Conservation (phyloP, 2,329 filamentous ascomycete genomes). For the Neonectria coccinea region DNA sequence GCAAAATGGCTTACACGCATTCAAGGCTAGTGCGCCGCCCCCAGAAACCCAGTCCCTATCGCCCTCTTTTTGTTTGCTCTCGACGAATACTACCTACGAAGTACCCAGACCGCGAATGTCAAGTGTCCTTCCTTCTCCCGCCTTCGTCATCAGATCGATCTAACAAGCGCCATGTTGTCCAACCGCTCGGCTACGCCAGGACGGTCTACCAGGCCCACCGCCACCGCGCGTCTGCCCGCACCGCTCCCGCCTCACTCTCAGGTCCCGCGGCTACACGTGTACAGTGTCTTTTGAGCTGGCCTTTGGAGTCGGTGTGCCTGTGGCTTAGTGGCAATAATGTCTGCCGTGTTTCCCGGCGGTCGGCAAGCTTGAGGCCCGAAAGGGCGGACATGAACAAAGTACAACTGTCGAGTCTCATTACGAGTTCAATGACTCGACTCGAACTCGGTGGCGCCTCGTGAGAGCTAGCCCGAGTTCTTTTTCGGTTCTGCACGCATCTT, state of each 20-base stretch:
- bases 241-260: slow-evolving; percentile 30
- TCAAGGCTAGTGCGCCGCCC: slow-evolving; percentile 28
- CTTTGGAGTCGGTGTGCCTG: slow-evolving; percentile 17
- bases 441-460: not conserved
- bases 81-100: slow-evolving; percentile 3
- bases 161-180: slow-evolving; percentile 40
- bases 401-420: not conserved
- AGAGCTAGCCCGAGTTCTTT: not conserved
- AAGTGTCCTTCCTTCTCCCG: slow-evolving; percentile 17
- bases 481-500: slow-evolving; percentile 8
- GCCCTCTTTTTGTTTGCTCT: slow-evolving; percentile 21
- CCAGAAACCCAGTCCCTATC: slow-evolving; percentile 36
- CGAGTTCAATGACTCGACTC: slow-evolving; percentile 2
- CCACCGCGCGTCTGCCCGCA: slow-evolving; percentile 30
- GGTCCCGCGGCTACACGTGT: slow-evolving; percentile 26
- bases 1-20: slow-evolving; percentile 36
- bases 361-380: slow-evolving; percentile 16
- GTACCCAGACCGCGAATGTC: not conserved
- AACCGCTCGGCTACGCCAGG: slow-evolving; percentile 40
- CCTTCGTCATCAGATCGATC: slow-evolving; percentile 29
- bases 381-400: slow-evolving; percentile 10
- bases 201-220: slow-evolving; percentile 25
- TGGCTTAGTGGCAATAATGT: slow-evolving; percentile 22
- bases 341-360: slow-evolving; percentile 24
- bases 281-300: slow-evolving; percentile 14